phyloP scores from a whole-genome alignment of 305 asterid genomes.

The Vinca major region DNA sequence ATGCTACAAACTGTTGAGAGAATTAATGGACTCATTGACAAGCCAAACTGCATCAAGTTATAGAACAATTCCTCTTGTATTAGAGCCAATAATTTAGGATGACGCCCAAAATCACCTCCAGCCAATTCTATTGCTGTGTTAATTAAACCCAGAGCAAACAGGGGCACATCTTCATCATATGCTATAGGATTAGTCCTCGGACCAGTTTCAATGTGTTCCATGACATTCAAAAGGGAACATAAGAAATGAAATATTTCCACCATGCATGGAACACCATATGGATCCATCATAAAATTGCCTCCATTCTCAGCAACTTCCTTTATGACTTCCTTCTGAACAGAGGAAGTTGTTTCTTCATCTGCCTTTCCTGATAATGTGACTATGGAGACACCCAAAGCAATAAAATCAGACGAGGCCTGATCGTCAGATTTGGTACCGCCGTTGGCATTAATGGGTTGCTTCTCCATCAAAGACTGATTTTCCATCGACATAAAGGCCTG shows the following conservation, averaged over 20 bases:
- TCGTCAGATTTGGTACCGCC: slow-evolving; percentile 32
- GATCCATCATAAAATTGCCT: slow-evolving; percentile 53
- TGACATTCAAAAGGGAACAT: slow-evolving; percentile 79
- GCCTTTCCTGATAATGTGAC: slow-evolving; percentile 11
- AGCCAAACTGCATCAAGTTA: slow-evolving; percentile 82
- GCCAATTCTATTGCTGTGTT: slow-evolving; percentile 83
- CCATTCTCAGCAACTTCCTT: slow-evolving; percentile 29
- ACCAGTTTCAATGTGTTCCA: slow-evolving; percentile 65
- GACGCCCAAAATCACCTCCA: slow-evolving; percentile 61
- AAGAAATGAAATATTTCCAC: slow-evolving; percentile 84
- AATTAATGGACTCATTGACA: slow-evolving; percentile 83
- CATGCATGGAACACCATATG: slow-evolving; percentile 92
- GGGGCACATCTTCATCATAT: slow-evolving; percentile 91
- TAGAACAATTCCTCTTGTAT: slow-evolving; percentile 85
- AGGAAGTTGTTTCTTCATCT: slow-evolving; percentile 27
- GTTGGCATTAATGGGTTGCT: slow-evolving; percentile 33
- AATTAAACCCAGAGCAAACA: slow-evolving; percentile 85
- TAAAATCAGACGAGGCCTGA: slow-evolving; percentile 13
- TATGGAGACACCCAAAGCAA: slow-evolving; percentile 16
- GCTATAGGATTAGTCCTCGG: slow-evolving; percentile 73
- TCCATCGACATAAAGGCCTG: slow-evolving; percentile 17
- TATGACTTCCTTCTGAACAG: slow-evolving; percentile 25
- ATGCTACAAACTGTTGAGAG: slow-evolving; percentile 89
- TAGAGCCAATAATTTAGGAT: slow-evolving; percentile 67
- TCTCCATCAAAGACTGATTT: slow-evolving; percentile 16